Base-by-base conservation (phyloP, 106 monocot genomes). In the Dendrobium nobile region DNA sequence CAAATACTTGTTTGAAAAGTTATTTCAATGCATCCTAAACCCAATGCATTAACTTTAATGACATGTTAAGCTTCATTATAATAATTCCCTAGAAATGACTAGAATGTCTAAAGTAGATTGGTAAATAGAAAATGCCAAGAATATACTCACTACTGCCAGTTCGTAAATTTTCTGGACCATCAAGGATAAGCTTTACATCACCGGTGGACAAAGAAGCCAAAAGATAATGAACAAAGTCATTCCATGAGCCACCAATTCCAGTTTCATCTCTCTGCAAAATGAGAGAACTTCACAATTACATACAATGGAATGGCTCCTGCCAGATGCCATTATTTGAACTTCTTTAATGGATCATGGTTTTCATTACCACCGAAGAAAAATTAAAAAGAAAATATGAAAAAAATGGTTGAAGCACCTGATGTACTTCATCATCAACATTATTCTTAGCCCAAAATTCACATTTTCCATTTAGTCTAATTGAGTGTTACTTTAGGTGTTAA, bases 201-300 rank as follows among this genome's bases (percentile, higher is more conserved):
- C 82, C 83, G 1, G 80, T 78, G 9, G 88, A 89, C 17, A 93
- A 58, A 40, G 90, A 88, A 6, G 84, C 84, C 56, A 82, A 79
- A 77, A 93, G 73, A 80, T 93, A 93, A 72, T 88, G 85, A 77
- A 90, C 72, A 85, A 93, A 93, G 15, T 93, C 93, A 67, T 83
- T 82, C 87, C 90, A 90, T 56, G 88, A 82, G 76, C 93, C 87
- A 78, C 87, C 90, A 80, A 93, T 87, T 73, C 93, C 93, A 80
- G 87, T 84, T 55, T 90, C 93, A 82, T 93, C 90, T 84, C 90
- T 88, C 93, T 93, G 82, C 80, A 83, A 19, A 9, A 78, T 48
- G 11, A 76, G 26, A 24, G 51, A 76, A 10, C 45, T 76, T 76
- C 11, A 76, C 8, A 76, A 41, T 45, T 76, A 26, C 76, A 74